These are phyloP conservation scores for Sarocladium kiliense DNA, from an alignment of 2,329 filamentous ascomycete species.

Conservation along the genomic window DNA sequence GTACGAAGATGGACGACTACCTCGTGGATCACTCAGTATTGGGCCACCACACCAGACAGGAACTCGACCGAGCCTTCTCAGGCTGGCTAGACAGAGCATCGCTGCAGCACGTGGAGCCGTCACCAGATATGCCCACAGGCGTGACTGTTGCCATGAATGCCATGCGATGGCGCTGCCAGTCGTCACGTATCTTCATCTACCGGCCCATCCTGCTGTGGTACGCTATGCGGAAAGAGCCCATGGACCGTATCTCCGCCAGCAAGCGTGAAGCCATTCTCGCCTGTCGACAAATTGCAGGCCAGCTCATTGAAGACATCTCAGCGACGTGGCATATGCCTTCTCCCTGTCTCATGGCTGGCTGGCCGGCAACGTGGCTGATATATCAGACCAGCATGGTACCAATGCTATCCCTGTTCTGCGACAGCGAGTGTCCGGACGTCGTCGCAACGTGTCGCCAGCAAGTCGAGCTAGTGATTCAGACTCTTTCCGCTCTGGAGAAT, in stretches of 20 bases:
- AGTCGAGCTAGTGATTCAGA: background rate
- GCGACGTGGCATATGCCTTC: background rate
- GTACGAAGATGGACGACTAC: background rate
- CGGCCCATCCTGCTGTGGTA: constrained; percentile 5
- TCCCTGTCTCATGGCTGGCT: background rate
- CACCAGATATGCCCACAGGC: background rate
- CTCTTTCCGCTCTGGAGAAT: constrained; percentile 1
- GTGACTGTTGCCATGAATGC: background rate
- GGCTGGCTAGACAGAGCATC: background rate
- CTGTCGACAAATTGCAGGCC: background rate
- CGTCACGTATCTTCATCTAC: constrained; percentile 4
- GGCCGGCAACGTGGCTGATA: constrained; percentile 1
- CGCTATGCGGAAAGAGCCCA: background rate
- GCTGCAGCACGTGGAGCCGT: background rate
- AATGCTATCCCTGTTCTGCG: background rate
- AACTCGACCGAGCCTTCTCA: background rate
- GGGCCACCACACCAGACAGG: background rate
- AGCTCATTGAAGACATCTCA: constrained; percentile 3
- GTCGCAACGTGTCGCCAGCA: background rate
- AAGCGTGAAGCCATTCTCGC: background rate
- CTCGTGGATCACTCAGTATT: background rate
- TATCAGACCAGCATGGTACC: constrained; percentile 7
- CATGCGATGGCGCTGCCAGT: constrained; percentile 3
- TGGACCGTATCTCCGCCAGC: background rate
- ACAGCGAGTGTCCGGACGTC: background rate